Evolutionary conservation across 2,329 filamentous ascomycete species (phyloP).

Genomic region (Diaporthe ilicicola): DNA sequence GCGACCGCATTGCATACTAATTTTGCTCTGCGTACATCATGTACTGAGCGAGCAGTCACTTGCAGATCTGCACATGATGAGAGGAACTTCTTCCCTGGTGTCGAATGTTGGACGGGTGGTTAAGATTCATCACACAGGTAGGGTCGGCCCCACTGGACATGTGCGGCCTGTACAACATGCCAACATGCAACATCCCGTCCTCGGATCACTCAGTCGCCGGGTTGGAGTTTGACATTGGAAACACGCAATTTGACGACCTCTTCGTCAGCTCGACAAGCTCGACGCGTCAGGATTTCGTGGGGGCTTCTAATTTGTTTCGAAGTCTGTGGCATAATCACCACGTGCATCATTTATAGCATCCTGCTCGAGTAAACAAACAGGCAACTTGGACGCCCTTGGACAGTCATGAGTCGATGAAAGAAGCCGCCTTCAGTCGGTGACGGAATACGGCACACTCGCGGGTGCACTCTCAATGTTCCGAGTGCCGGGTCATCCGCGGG

Average conservation of each 20-base stretch:
- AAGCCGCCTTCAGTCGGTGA: background rate
- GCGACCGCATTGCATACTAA: background rate
- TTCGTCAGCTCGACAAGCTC: background rate
- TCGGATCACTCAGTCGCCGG: constrained; percentile 7
- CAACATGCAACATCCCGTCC: constrained; percentile 2
- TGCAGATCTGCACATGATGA: background rate
- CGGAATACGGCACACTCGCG: background rate
- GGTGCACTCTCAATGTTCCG: background rate
- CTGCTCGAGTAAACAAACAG: background rate
- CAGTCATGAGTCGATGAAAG: background rate
- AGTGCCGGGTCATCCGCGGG: background rate
- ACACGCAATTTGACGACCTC: background rate
- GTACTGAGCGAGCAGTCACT: background rate
- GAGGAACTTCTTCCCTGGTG: background rate
- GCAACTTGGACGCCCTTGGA: background rate
- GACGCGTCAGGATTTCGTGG: background rate
- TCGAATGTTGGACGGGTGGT: no score
- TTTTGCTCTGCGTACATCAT: background rate
- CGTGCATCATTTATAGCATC: background rate
- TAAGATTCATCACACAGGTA: background rate
- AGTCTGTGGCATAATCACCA: background rate
- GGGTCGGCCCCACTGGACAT: background rate
- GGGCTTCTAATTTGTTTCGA: background rate
- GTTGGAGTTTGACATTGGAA: constrained; percentile 14
- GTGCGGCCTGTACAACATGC: background rate